Evolutionary conservation across 1,284 basidiomycete genomes (phyloP), one percentile per base, ranked within the genome.

Genomic region (Puccinia horiana): DNA sequence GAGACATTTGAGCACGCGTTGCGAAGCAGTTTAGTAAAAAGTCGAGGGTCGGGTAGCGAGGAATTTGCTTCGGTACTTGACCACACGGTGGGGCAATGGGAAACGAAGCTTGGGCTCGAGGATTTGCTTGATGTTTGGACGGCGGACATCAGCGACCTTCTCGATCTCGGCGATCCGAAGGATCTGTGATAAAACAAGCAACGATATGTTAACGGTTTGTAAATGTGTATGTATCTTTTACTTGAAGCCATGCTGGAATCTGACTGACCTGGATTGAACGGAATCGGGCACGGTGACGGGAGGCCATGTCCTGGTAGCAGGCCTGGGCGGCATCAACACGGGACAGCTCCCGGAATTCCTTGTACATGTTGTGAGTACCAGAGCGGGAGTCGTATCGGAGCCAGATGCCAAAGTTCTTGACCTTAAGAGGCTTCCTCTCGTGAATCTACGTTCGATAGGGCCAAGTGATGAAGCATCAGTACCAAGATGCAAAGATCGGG

Each of bases 381-480:
- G 94, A 96, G 86, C 95, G 94, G 82, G 95, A 97, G 89, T 97
- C 96, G 90, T 99, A 99, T 86, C 97, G 94, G 88, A 99, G 89
- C 96, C 96, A 99, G 90, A 99, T 94, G 86, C 95, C 97, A 88
- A 99, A 98, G 93, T 98, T 98, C 92, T 99, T 99, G 88, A 98
- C 93, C 90, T 96, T 96, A 88, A 96, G 88, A 54, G 97, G 96
- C 89, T 93, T 94, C 91, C 94, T 95, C 90, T 99, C 96, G 86
- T 92, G 91, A 88, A 97, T 96, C 94, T 96, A 91, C 76, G 83
- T 37, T 44, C 20, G 26, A 32, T 8, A 20, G 29, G 5, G 35
- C 8, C 83, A 56, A 54, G 52, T 82, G 79, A 69, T 40, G 40
- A 42, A 86, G 80, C 82, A 52, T 26, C 35, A 29, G 37, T 14